Conservation (phyloP, 768 basidiomycete species). For the Lactarius hengduanensis region DNA sequence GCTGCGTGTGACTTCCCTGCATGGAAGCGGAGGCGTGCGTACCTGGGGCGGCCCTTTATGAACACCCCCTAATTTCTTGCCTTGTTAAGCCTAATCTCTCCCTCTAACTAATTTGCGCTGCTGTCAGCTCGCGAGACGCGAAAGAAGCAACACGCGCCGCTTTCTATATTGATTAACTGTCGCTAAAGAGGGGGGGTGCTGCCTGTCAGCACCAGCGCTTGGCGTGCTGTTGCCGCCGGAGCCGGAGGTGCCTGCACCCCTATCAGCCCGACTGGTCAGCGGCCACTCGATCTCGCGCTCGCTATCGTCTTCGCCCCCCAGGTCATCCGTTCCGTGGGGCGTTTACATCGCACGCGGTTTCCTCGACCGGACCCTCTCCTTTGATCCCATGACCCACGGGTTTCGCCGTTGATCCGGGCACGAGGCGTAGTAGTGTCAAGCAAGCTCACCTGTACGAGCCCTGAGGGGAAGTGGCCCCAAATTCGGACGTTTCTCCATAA, state of each 20-base stretch:
- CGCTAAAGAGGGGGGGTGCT: neutral
- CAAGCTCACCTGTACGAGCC: neutral
- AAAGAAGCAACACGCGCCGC: neutral
- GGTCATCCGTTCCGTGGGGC: neutral
- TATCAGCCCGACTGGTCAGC: neutral
- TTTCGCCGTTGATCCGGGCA: neutral
- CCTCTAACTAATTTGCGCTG: neutral
- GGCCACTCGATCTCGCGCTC: neutral
- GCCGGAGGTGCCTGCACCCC: neutral
- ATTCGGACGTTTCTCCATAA: neutral
- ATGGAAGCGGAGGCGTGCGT: neutral
- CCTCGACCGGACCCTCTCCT: neutral
- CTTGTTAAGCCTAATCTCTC: neutral
- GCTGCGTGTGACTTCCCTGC: neutral
- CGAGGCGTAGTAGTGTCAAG: neutral
- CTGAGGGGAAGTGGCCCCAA: neutral
- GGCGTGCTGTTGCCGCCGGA: neutral
- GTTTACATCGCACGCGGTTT: neutral
- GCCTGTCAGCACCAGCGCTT: neutral
- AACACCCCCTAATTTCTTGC: slow-evolving; percentile 15
- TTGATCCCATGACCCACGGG: neutral
- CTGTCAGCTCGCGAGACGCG: neutral
- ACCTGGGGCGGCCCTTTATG: slow-evolving; percentile 7
- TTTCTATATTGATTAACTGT: neutral
- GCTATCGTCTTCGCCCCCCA: neutral